Base-by-base conservation (phyloP, 495 filamentous ascomycete genomes). In the Cercophora newfieldiana region DNA sequence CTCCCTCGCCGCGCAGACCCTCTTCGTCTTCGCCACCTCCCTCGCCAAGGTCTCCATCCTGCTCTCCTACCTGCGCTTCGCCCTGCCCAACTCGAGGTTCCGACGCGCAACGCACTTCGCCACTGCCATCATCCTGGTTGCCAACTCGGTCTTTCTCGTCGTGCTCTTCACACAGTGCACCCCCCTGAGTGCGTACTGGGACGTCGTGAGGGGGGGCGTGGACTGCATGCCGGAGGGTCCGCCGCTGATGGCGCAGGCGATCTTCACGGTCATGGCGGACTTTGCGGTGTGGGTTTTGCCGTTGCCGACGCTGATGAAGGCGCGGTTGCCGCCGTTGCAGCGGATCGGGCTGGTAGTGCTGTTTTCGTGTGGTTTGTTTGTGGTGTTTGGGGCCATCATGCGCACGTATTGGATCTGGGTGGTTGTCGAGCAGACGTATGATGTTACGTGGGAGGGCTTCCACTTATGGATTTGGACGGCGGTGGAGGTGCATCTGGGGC, bases 1-100 rank as follows among this genome's bases (percentile, higher is more conserved):
- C 12, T 76, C 74, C 48, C 55, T 76, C 7, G 72, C 74, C n/a
- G 69, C 30, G 1, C 74, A 76, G 62, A 59, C 58, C 18, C 19
- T 74, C 49, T 76, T 76, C 22, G n/a, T 74, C 14, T 47, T 68
- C 0, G 63, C 70, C 18, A 72, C 72, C 0, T 33, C 71, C 8
- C 31, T 81, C 16, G 79, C 80, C 8, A 86, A 86, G 59, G 31
- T 83, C 21, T 83, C 81, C 25, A 83, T 86, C 31, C 75, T 86
- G 1, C 66, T 78, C 44, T 81, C 80, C 67, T 86, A 86, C 69
- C 72, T 85, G 10, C 80, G 81, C 47, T 75, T 86, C 37, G 85
- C 85, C 31, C 77, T 79, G 7, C 65, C 66, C 21, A 50, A 68
- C 22, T 66, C 65, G 0, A 71, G 68, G 28, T 81, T 86, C 59